Base-by-base conservation (phyloP, 176 grass and related monocot species). In the Poa pratensis region DNA sequence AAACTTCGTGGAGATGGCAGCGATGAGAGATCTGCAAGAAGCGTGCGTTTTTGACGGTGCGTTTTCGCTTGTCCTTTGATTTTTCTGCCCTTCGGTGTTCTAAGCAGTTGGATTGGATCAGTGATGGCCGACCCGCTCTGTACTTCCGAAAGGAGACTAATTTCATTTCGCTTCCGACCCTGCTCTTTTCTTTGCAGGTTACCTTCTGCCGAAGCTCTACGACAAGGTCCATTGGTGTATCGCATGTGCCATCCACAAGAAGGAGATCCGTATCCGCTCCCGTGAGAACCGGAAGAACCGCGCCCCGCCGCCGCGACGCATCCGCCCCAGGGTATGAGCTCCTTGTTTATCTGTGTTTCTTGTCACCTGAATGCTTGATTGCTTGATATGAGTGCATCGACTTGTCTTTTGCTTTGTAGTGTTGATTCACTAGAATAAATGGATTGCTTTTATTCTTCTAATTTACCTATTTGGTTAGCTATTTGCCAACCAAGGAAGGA, bases 131-230 rank as follows among this genome's bases (percentile, higher is more conserved):
- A n/a, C n/a, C n/a, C n/a, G n/a, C n/a, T n/a, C n/a, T n/a, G n/a
- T n/a, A n/a, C n/a, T n/a, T n/a, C n/a, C n/a, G n/a, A n/a, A n/a
- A n/a, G n/a, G n/a, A n/a, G n/a, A n/a, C n/a, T n/a, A n/a, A n/a
- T n/a, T n/a, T n/a, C n/a, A n/a, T n/a, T n/a, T n/a, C n/a, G n/a
- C n/a, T n/a, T n/a, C n/a, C 9, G 9, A 2, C 42, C 42, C 7
- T 45, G 1, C 5, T 45, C 42, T 45, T 45, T 45, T 11, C 42
- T 10, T 45, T 80, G 34, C 86, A 94, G 91, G 92, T 0, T 97
- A 97, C 49, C 79, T 90, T 26, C 90, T 97, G 6, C 93, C 95
- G 0, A 97, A 97, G 85, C 58, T 95, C 7, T 97, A 97, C 27
- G 74, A 87, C 3, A 95, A 93, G 87, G 77, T 92, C 52, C 90